phyloP scores from a whole-genome alignment of 352 stramenopile genomes.

The Pythium plurisporium region DNA sequence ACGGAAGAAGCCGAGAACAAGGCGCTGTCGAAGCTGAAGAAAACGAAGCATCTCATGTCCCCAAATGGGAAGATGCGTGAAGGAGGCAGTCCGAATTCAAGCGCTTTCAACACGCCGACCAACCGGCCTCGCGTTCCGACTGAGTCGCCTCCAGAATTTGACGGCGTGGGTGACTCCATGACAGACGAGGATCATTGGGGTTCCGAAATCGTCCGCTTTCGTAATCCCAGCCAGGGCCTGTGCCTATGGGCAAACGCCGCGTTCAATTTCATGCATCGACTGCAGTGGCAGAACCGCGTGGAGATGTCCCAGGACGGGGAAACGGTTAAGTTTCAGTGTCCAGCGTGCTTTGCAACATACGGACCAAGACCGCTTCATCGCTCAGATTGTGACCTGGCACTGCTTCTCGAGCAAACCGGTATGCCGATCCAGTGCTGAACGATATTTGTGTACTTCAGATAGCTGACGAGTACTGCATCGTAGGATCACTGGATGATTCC shows the following conservation, averaged over 20 bases:
- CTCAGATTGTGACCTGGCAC: slow-evolving; percentile 52
- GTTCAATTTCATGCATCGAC: slow-evolving; percentile 61
- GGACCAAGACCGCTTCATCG: slow-evolving; percentile 34
- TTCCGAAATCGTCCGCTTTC: slow-evolving; percentile 37
- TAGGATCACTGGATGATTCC: slow-evolving; percentile 11
- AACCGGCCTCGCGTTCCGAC: not conserved
- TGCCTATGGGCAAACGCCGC: slow-evolving; percentile 73
- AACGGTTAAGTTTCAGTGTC: slow-evolving; percentile 32
- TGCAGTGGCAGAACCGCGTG: slow-evolving; percentile 52
- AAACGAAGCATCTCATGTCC: slow-evolving; percentile 26
- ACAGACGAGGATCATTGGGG: slow-evolving; percentile 25
- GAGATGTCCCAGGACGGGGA: slow-evolving; percentile 5
- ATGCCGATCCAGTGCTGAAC: not conserved
- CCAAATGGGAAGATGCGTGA: slow-evolving; percentile 3
- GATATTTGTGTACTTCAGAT: not conserved
- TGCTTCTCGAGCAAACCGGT: slow-evolving; percentile 51
- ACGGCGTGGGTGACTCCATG: slow-evolving; percentile 26
- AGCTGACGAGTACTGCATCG: not conserved
- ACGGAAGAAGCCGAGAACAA: slow-evolving; percentile 31
- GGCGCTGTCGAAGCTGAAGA: slow-evolving; percentile 34
- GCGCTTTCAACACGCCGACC: slow-evolving; percentile 22
- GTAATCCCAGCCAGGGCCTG: slow-evolving; percentile 37
- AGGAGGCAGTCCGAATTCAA: slow-evolving; percentile 2
- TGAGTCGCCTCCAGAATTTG: slow-evolving; percentile 21
- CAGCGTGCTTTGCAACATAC: slow-evolving; percentile 45